A percentile compares a stretch with the other conserved stretches of the same genome.
These are phyloP conservation scores for Fonsecaea multimorphosa DNA, from an alignment of 2,329 filamentous ascomycete genomes.

Conservation along the genomic window DNA sequence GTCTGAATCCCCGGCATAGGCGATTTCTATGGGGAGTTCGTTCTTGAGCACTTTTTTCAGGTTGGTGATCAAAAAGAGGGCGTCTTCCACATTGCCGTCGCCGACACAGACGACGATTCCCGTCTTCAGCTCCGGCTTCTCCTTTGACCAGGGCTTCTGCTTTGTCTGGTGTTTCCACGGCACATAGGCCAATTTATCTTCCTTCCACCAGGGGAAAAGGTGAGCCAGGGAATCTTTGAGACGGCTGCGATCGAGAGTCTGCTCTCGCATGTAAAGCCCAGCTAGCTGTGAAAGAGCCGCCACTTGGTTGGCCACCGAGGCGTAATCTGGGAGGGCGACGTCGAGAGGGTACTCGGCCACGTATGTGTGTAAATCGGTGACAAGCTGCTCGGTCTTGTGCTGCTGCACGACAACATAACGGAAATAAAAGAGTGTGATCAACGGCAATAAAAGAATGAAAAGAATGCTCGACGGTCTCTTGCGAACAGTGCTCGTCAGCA, in stretches of 20 bases:
- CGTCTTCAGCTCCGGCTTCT: constrained; percentile 3
- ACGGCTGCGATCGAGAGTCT: neutral
- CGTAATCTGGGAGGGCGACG: neutral
- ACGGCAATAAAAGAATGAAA: neutral
- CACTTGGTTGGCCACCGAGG: constrained; percentile 7
- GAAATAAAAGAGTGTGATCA: constrained; percentile 1
- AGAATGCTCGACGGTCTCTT: constrained; percentile 3
- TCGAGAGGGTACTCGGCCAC: constrained; percentile 2
- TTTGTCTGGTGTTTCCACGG: constrained; percentile 6
- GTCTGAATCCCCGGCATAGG: constrained; percentile 32
- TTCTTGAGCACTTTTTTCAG: constrained; percentile 29
- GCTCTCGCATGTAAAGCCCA: neutral
- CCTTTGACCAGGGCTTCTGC: constrained; percentile 1
- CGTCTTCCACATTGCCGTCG: constrained; percentile 17
- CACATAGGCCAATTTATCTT: constrained; percentile 1
- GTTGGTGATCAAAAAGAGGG: constrained; percentile 28
- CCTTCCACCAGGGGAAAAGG: constrained; percentile 14
- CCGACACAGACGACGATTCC: constrained; percentile 32
- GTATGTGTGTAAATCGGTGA: neutral
- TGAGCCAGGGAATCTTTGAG: neutral
- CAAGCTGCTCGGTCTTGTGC: neutral
- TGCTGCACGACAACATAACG: neutral
- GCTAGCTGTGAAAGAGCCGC: neutral
- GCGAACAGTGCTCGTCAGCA: neutral
- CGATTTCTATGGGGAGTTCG: constrained; percentile 32